Conservation (phyloP, 306 rosid genomes). For the Sechiopsis laciniata region DNA sequence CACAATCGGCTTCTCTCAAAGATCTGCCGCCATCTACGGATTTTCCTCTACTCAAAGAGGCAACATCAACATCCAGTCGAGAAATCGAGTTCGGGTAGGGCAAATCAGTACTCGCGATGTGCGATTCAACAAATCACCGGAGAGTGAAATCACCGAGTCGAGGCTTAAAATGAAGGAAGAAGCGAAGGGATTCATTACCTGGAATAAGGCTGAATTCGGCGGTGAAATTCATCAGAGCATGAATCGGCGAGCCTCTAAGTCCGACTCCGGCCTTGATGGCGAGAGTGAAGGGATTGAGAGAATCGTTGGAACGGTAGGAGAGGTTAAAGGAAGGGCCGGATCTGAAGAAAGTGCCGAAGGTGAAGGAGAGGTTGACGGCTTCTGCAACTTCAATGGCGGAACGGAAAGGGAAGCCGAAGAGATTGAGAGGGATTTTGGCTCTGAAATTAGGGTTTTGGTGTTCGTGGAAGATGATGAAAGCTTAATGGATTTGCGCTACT, state of each 20-base stretch:
- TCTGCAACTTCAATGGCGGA: constrained; percentile 13
- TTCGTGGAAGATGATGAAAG: constrained; percentile 13
- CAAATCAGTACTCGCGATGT: not conserved
- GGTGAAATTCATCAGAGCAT: not conserved
- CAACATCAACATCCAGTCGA: not conserved
- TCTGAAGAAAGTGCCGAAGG: constrained; percentile 12
- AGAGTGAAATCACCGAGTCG: constrained; percentile 18
- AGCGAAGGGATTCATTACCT: not conserved
- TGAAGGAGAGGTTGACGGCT: not conserved
- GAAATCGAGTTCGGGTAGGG: not conserved
- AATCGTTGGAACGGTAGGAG: constrained; percentile 11
- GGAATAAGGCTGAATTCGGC: constrained; percentile 14
- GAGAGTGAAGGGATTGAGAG: not conserved
- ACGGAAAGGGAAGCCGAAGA: constrained; percentile 8
- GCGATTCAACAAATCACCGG: not conserved
- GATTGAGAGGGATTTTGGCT: constrained; percentile 17
- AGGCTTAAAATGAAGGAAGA: constrained; percentile 17
- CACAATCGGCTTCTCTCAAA: not conserved
- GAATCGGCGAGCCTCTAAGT: not conserved
- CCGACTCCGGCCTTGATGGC: constrained; percentile 5
- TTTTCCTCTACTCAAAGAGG: not conserved
- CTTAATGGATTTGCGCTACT: no score
- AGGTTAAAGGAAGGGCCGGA: constrained; percentile 17
- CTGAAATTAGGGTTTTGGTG: constrained; percentile 11
- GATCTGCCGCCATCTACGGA: not conserved